A percentile compares a stretch with the other conserved stretches of the same genome.
These are phyloP conservation scores for Sequoiadendron giganteum DNA, from an alignment of 75 land plant genomes.

Conservation along the genomic window DNA sequence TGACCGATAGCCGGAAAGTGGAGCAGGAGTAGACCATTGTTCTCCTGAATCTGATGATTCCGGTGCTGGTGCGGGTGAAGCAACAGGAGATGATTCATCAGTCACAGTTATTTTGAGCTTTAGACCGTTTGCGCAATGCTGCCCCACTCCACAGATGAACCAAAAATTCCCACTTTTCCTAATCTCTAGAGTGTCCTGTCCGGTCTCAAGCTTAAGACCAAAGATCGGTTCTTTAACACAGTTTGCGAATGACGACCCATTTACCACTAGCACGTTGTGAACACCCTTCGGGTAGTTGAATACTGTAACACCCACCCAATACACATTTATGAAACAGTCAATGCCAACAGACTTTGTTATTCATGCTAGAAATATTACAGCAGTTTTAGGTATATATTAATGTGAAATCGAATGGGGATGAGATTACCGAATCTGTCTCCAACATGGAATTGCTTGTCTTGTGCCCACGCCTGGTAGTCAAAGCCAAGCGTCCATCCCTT, in stretches of 20 bases:
- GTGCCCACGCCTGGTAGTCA: conserved; percentile 4
- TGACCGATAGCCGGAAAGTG: neutral
- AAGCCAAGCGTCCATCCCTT: neutral
- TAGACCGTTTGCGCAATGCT: conserved; percentile 13
- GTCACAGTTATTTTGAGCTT: conserved; percentile 11
- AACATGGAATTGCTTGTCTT: conserved; percentile 10
- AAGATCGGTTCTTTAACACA: conserved; percentile 5
- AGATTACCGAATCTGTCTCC: conserved; percentile 13
- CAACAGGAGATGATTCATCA: neutral
- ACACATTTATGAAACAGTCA: neutral
- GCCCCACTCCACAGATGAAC: conserved; percentile 13
- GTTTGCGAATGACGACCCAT: conserved; percentile 13
- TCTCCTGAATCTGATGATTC: neutral
- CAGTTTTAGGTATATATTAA: neutral
- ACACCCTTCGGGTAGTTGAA: conserved; percentile 12
- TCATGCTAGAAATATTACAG: neutral
- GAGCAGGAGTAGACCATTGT: no score
- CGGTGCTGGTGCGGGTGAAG: neutral
- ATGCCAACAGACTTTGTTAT: neutral
- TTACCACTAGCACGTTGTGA: conserved; percentile 18
- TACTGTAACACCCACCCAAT: neutral
- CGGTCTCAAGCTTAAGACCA: neutral
- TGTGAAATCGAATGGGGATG: neutral
- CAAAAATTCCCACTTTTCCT: neutral
- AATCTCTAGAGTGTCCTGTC: neutral